Evolutionary conservation across 371 early-diverging fungal species (phyloP).

Genomic region (Syncephalastrum contaminatum): DNA sequence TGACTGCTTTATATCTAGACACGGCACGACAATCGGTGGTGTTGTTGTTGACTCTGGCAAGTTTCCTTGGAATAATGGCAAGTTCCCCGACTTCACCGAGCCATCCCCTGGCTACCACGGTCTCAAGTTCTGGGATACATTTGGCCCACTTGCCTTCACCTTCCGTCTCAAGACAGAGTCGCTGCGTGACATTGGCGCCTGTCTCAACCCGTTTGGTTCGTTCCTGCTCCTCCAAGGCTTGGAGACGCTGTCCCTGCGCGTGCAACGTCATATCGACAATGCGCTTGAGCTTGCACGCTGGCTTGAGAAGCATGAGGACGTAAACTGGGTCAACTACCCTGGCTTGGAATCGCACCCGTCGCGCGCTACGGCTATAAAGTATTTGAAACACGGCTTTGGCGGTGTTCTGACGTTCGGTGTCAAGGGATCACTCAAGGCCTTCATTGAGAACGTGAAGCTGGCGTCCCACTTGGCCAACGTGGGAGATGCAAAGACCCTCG

Average conservation of each 20-base stretch:
- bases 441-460: constrained; percentile 74
- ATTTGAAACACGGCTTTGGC: constrained; percentile 77
- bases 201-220: constrained; percentile 82
- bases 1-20: constrained; percentile 40
- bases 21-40: constrained; percentile 84
- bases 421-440: constrained; percentile 57
- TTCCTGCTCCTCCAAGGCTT: constrained; percentile 83
- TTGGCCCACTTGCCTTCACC: constrained; percentile 69
- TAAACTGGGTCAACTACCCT: constrained; percentile 81
- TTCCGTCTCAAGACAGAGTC: constrained; percentile 78
- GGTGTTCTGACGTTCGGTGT: constrained; percentile 86
- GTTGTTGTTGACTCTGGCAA: constrained; percentile 79
- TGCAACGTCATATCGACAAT: constrained; percentile 83
- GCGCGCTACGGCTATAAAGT: constrained; percentile 75
- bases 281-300: constrained; percentile 77
- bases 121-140: constrained; percentile 81
- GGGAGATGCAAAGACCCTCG: constrained; percentile 86
- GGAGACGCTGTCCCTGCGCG: constrained; percentile 87
- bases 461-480: constrained; percentile 88
- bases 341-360: constrained; percentile 75
- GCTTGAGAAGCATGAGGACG: constrained; percentile 68
- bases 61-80: constrained; percentile 86
- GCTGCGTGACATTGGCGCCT: constrained; percentile 83
- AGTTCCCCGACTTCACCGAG: constrained; percentile 84
- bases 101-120: constrained; percentile 87